Base-by-base conservation (phyloP, 208 protist genomes). In the Porcisia hertigi region DNA sequence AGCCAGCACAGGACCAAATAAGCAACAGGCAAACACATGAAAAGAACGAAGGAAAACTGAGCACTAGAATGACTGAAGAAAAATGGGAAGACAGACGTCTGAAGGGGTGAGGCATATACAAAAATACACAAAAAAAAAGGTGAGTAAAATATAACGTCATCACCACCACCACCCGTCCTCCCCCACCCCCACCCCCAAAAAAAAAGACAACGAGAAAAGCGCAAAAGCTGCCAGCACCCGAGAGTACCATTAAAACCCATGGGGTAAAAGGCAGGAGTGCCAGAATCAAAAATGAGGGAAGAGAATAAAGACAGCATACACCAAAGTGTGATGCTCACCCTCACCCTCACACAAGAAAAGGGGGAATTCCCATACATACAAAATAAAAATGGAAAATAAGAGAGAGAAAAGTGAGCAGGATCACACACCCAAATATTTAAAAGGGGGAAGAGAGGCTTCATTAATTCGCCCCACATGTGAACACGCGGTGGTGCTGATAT, bases 391-490 rank as follows among this genome's bases (percentile, higher is more conserved):
- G 30, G 30, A 30, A 30, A 30, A 30, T 30, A 30, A 30, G 49
- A 71, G 47, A 71, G 49, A 72, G 52, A 72, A 23, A 59, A 30
- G 23, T 16, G 41, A 14, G 67, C n/a, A 55, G 62, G 30, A 30
- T 30, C 30, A 30, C 30, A 30, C 30, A 67, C 41, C 7, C 7
- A 39, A 76, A 53, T 11, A 65, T 71, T 14, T 57, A 54, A 41
- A 71, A 75, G 71, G 41, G 36, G 67, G 70, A 30, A 30, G 30
- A 30, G 30, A 30, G 30, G 30, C 30, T 30, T 30, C 30, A 30
- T 30, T 30, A 30, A 30, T 30, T 30, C 30, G 30, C 30, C 30
- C 30, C 30, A 30, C 30, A 30, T 30, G 30, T 30, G 30, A 30
- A 30, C 30, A 30, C 30, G 30, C 30, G 30, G 30, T 30, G 30